phyloP scores from a whole-genome alignment of 495 filamentous ascomycete genomes.

The Jackrogersella minutella region DNA sequence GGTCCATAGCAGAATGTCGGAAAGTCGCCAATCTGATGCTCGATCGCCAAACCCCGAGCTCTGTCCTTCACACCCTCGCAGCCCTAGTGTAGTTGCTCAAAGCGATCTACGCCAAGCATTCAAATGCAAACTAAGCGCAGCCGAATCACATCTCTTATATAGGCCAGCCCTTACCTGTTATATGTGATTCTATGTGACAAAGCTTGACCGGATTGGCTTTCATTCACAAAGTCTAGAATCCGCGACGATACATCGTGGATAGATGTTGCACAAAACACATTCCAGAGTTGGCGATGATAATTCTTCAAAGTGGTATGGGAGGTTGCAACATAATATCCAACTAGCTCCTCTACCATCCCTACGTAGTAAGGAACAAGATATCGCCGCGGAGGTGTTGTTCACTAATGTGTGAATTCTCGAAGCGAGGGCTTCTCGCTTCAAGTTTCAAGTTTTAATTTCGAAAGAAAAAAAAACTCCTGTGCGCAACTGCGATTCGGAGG shows the following conservation, averaged over 20 bases:
- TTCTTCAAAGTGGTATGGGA: neutral
- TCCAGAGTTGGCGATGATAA: conserved; percentile 29
- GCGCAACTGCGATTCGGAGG: conserved; percentile 28
- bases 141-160: conserved; percentile 35
- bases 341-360: neutral
- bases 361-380: neutral
- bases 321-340: conserved; percentile 1
- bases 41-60: conserved; percentile 27
- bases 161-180: conserved; percentile 22
- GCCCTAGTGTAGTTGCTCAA: neutral
- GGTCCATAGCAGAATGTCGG: neutral
- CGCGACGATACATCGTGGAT: conserved; percentile 1
- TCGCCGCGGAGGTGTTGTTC: neutral
- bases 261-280: conserved; percentile 25
- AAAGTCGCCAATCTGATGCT: conserved; percentile 18
- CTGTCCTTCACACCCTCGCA: conserved; percentile 32
- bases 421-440: conserved; percentile 20
- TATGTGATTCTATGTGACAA: conserved; percentile 7
- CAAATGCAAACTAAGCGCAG: conserved; percentile 21
- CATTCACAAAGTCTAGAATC: conserved; percentile 22
- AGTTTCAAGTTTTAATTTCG: conserved; percentile 15
- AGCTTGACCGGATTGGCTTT: conserved; percentile 20
- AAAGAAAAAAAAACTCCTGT: neutral
- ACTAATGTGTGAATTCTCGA: conserved; percentile 19
- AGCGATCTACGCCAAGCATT: conserved; percentile 38